These are phyloP conservation scores for Coprinellus micaceus DNA, from an alignment of 768 basidiomycete species.

Conservation along the genomic window DNA sequence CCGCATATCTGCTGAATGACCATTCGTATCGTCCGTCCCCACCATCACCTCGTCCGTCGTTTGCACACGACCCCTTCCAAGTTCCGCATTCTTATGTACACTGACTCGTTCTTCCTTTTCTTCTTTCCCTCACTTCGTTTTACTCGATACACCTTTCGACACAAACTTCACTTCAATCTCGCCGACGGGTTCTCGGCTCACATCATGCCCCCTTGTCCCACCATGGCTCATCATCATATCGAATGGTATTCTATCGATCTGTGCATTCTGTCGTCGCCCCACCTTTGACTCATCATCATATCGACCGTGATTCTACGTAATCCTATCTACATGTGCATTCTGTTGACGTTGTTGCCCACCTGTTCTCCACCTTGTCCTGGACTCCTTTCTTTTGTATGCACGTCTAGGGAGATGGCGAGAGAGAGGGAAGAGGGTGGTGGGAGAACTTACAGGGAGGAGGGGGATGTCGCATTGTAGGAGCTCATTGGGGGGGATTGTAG, in stretches of 20 bases:
- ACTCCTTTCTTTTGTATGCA: slow-evolving; percentile 7
- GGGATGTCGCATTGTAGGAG: slow-evolving; percentile 10
- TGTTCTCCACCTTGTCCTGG: slow-evolving; percentile 51
- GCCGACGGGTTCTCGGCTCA: slow-evolving; percentile 10
- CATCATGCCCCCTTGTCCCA: slow-evolving; percentile 6
- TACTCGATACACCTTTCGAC: too few species aligned
- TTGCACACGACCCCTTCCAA: slow-evolving; percentile 9
- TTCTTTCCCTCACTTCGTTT: slow-evolving; percentile 22
- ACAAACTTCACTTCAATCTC: background rate
- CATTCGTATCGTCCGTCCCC: background rate
- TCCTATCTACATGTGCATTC: slow-evolving; percentile 15
- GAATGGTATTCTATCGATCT: too few species aligned
- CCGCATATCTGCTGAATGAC: slow-evolving; percentile 5
- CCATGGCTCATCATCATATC: too few species aligned
- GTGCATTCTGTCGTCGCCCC: too few species aligned
- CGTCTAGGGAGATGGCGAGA: slow-evolving; percentile 50
- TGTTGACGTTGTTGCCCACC: slow-evolving; percentile 75
- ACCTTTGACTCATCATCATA: background rate
- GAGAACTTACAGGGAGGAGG: slow-evolving; percentile 26
- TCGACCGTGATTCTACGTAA: background rate
- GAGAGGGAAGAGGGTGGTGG: slow-evolving; percentile 71
- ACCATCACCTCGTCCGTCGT: background rate
- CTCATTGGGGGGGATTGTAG: slow-evolving; percentile 3
- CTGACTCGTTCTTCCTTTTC: slow-evolving; percentile 15
- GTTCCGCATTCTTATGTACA: slow-evolving; percentile 4